Evolutionary conservation across 164 flowering plant species (phyloP).

Genomic region (Brasenia schreberi): DNA sequence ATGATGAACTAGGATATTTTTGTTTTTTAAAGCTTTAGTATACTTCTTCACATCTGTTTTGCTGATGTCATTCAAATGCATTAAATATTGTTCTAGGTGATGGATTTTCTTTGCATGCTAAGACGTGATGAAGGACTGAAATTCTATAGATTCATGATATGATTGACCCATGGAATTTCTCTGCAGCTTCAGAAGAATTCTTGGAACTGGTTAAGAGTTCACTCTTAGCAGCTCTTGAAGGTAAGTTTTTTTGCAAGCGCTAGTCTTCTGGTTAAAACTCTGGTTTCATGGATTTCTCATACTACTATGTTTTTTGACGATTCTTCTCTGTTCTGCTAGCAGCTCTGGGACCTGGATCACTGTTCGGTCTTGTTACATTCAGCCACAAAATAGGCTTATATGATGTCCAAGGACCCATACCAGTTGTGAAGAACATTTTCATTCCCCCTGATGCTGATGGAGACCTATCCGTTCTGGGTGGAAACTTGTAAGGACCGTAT

Average conservation of each 20-base stretch:
- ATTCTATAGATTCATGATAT: not conserved
- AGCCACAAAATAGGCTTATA: constrained; percentile 94
- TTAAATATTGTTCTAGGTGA: too few relatives aligned
- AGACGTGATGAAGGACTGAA: too few relatives aligned
- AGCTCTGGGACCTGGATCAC: constrained; percentile 88
- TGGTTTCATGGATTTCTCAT: not conserved
- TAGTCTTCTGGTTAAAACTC: not conserved
- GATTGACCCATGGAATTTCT: constrained; percentile 3
- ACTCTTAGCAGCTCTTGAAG: constrained; percentile 89
- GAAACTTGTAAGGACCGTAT: constrained; percentile 94
- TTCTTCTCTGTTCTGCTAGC: constrained; percentile 6
- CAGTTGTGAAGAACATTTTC: constrained; percentile 87
- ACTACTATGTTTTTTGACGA: constrained; percentile 1
- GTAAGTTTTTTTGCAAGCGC: constrained; percentile 17
- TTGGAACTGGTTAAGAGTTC: constrained; percentile 95
- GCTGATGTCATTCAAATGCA: too few relatives aligned
- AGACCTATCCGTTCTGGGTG: constrained; percentile 60
- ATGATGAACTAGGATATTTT: too few relatives aligned
- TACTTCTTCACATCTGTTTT: too few relatives aligned
- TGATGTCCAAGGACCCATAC: constrained; percentile 97
- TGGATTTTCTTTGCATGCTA: too few relatives aligned
- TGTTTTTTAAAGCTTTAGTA: too few relatives aligned
- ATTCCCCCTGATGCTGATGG: constrained; percentile 64
- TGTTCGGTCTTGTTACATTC: constrained; percentile 94
- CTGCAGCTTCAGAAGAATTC: constrained; percentile 96